Conservation (phyloP, 306 rosid genomes). For the Hylodesmum podocarpum region DNA sequence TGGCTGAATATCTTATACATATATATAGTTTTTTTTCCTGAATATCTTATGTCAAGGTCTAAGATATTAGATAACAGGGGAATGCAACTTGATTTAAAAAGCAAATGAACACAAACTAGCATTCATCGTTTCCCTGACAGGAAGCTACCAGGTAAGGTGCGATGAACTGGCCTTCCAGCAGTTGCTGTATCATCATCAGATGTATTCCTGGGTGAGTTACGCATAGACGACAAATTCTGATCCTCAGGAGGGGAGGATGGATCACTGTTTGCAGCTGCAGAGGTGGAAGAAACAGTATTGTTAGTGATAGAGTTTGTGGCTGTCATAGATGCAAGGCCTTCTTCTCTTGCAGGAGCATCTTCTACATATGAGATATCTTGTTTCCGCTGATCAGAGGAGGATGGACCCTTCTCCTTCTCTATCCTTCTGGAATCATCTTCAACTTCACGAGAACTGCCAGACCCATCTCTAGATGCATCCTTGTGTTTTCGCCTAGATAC, state of each 20-base stretch:
- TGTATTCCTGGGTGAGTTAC: constrained; percentile 65
- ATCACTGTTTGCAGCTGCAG: constrained; percentile 63
- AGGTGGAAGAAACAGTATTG: constrained; percentile 50
- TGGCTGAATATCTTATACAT: too few species aligned
- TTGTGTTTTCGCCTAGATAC: constrained; percentile 73
- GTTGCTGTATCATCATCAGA: constrained; percentile 82
- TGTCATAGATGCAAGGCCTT: constrained; percentile 53
- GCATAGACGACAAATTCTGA: constrained; percentile 58
- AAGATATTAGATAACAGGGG: neutral
- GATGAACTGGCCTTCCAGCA: constrained; percentile 80
- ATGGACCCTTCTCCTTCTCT: constrained; percentile 57
- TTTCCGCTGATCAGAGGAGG: constrained; percentile 70
- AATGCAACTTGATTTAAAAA: neutral
- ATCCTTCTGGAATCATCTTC: constrained; percentile 75
- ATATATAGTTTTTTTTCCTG: too few species aligned
- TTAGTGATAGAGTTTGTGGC: constrained; percentile 49
- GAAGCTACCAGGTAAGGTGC: constrained; percentile 87
- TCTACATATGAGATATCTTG: constrained; percentile 47
- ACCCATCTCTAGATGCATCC: constrained; percentile 73
- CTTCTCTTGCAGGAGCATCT: constrained; percentile 66
- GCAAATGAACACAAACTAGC: neutral
- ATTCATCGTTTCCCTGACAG: constrained; percentile 23
- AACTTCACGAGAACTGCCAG: constrained; percentile 58
- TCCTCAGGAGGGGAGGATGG: constrained; percentile 71
- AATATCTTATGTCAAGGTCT: too few species aligned